These are phyloP conservation scores for Termitomyces sp. DNA, from an alignment of 768 basidiomycete genomes.

Conservation along the genomic window DNA sequence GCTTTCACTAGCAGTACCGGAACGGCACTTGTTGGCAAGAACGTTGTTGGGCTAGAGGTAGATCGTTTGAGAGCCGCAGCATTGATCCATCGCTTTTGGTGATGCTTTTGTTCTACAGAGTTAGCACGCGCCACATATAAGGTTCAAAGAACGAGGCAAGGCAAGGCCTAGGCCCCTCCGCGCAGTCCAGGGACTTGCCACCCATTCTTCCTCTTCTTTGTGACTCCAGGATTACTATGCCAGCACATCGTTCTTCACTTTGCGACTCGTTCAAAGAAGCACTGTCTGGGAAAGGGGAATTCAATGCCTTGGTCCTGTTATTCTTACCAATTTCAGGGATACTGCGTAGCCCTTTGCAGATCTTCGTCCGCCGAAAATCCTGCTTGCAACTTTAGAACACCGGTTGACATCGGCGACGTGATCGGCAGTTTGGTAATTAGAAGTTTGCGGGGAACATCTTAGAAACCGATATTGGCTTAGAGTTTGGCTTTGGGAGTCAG, in stretches of 20 bases:
- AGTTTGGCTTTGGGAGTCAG: slow-evolving; percentile 2
- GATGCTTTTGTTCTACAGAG: slow-evolving; percentile 5
- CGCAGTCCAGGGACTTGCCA: slow-evolving; percentile 13
- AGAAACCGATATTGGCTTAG: slow-evolving; percentile 10
- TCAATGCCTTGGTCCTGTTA: not conserved
- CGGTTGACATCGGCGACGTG: slow-evolving; percentile 15
- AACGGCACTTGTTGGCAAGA: slow-evolving; percentile 1
- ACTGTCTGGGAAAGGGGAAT: not conserved
- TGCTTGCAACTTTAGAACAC: slow-evolving; percentile 7
- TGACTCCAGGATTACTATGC: slow-evolving; percentile 3
- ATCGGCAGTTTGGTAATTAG: slow-evolving; percentile 19
- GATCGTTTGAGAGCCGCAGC: slow-evolving; percentile 1
- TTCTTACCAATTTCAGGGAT: not conserved
- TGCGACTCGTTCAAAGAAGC: not conserved
- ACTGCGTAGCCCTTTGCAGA: not conserved
- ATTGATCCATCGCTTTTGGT: slow-evolving; percentile 4
- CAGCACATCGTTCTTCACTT: not conserved
- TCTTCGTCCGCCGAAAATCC: slow-evolving; percentile 8
- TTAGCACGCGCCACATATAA: slow-evolving; percentile 14
- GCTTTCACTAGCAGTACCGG: not conserved
- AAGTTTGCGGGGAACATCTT: slow-evolving; percentile 13
- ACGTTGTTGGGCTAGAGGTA: slow-evolving; percentile 6
- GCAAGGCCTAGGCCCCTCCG: slow-evolving; percentile 2
- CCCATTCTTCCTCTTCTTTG: not conserved
- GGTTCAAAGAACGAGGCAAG: not conserved